A percentile compares a stretch with the other conserved stretches of the same genome.
Conservation (phyloP, 805 yeast species). For the Candida parachauliodes region DNA sequence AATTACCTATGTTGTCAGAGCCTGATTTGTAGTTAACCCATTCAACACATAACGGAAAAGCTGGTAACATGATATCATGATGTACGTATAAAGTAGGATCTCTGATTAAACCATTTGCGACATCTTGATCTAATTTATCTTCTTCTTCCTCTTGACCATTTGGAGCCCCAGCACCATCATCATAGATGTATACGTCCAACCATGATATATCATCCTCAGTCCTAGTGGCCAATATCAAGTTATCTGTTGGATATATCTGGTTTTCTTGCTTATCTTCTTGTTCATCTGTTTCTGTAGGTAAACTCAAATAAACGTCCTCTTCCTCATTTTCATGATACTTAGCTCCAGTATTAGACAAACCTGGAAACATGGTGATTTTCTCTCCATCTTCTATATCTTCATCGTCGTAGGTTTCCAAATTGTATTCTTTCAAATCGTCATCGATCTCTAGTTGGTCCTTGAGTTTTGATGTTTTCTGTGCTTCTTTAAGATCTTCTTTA, state of each 20-base stretch:
- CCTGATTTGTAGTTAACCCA: slow-evolving; percentile 82
- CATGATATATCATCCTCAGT: slow-evolving; percentile 95
- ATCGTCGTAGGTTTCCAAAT: slow-evolving; percentile 81
- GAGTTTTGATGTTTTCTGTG: slow-evolving; percentile 27
- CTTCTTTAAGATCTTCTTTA: slow-evolving; percentile 55
- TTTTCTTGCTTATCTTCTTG: slow-evolving; percentile 79
- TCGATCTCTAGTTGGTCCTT: slow-evolving; percentile 61
- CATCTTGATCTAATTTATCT: slow-evolving; percentile 68
- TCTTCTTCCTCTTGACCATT: slow-evolving; percentile 64
- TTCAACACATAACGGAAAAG: slow-evolving; percentile 94
- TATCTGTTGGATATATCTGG: slow-evolving; percentile 87
- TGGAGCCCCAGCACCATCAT: slow-evolving; percentile 88
- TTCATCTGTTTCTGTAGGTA: slow-evolving; percentile 60
- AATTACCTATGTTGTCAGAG: slow-evolving; percentile 65
- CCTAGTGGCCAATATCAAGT: slow-evolving; percentile 82
- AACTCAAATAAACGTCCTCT: slow-evolving; percentile 57
- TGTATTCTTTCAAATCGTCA: slow-evolving; percentile 85
- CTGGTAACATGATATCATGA: slow-evolving; percentile 94
- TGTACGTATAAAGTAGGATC: slow-evolving; percentile 83
- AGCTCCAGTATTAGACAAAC: slow-evolving; percentile 56
- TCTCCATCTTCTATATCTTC: slow-evolving; percentile 56
- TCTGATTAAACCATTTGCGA: slow-evolving; percentile 67
- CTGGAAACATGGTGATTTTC: slow-evolving; percentile 66
- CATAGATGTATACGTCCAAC: slow-evolving; percentile 90
- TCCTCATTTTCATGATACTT: slow-evolving; percentile 41